Conservation (phyloP, 495 filamentous ascomycete species). For the Aspergillus cristatus region DNA sequence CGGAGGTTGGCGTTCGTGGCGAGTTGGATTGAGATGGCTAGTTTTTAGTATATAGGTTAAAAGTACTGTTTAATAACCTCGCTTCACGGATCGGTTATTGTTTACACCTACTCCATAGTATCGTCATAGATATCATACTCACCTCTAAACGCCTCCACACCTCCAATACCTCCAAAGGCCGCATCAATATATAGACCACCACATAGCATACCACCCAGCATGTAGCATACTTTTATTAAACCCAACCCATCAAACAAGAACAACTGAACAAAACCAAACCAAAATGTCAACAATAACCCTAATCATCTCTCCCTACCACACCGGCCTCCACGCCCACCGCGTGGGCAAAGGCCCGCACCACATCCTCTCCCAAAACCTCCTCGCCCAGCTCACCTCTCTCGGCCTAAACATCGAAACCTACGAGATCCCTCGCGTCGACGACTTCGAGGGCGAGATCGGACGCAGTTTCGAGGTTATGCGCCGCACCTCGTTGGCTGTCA, state of each 20-base stretch:
- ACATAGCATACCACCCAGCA: neutral
- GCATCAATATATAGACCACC: neutral
- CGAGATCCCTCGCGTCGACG: conserved; percentile 13
- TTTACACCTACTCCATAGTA: no score
- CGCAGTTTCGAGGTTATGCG: conserved; percentile 19
- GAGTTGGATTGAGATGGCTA: conserved; percentile 77
- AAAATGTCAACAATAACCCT: conserved; percentile 8
- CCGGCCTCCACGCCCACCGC: conserved; percentile 16
- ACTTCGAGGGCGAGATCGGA: conserved; percentile 19
- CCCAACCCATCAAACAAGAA: no score
- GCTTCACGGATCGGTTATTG: no score
- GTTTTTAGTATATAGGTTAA: conserved; percentile 30
- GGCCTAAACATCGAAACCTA: conserved; percentile 5
- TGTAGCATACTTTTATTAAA: no score
- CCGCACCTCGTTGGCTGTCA: conserved; percentile 13
- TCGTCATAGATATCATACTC: no score
- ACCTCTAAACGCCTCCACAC: no score
- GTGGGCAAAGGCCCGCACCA: conserved; percentile 20
- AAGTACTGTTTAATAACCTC: no score
- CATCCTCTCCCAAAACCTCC: conserved; percentile 8
- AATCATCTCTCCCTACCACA: conserved; percentile 22
- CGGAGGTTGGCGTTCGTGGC: conserved; percentile 64
- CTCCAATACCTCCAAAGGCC: no score
- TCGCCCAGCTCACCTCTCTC: conserved; percentile 6
- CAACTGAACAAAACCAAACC: no score